These are phyloP conservation scores for Spathaspora passalidarum DNA, from an alignment of 805 yeast genomes.

Conservation along the genomic window DNA sequence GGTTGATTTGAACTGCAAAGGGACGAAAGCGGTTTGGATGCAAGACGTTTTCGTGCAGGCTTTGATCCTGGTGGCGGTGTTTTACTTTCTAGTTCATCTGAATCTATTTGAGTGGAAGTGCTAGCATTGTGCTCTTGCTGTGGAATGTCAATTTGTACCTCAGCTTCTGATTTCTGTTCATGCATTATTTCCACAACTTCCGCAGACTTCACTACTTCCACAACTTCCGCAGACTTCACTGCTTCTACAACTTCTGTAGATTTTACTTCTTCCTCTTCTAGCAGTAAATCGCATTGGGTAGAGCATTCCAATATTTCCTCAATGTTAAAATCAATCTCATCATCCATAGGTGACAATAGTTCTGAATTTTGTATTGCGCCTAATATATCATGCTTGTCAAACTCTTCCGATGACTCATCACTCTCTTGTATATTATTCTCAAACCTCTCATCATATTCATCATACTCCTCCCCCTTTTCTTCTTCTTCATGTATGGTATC, in stretches of 20 bases:
- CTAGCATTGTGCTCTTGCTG: background rate
- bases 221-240: background rate
- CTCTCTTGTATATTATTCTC: conserved; percentile 2
- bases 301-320: conserved; percentile 7
- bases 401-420: conserved; percentile 4
- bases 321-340: background rate
- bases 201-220: background rate
- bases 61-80: background rate
- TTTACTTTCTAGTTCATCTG: background rate
- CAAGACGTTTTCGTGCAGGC: conserved; percentile 3
- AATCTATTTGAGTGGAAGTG: background rate
- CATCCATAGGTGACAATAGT: background rate
- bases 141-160: too few species aligned
- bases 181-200: background rate
- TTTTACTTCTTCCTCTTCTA: background rate
- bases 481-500: background rate
- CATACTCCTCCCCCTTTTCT: background rate
- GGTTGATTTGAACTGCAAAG: conserved; percentile 2
- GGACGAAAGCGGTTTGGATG: conserved; percentile 5
- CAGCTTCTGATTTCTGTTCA: too few species aligned
- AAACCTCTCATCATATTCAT: conserved; percentile 4
- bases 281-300: background rate
- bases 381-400: conserved; percentile 1
- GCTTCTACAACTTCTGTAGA: background rate
- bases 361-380: background rate